Base-by-base conservation (phyloP, 352 stramenopile genomes). In the Phytopythium vexans region DNA sequence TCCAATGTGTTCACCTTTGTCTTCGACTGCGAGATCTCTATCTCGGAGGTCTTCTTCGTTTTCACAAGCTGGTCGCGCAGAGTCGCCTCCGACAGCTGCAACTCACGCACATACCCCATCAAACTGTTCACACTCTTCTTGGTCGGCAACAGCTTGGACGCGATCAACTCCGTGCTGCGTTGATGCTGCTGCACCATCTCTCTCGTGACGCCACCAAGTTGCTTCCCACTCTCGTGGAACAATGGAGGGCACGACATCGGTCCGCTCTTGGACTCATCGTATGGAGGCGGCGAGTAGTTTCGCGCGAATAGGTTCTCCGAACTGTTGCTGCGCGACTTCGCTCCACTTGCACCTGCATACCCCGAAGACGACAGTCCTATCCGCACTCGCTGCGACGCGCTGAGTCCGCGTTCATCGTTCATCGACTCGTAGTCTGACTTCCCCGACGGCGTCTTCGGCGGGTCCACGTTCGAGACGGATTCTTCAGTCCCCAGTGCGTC, bases 41-140 rank as follows among this genome's bases (percentile, higher is more conserved):
- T 63, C 31, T 84, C 71, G 9, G 70, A 74, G 40, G 80, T 60
- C 54, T 84, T 70, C 15, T 74, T 75, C 5, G 61, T 74, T 34
- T 71, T 74, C 9, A 82, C 71, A 7, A 92, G 53, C 21, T 92
- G 77, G 14, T 74, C 66, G 8, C 80, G 80, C 40, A 89, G 39
- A 47, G 56, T 80, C 14, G 77, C 70, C 51, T 89, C 80, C 3
- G 82, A 93, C 15, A 71, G 50, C 38, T 93, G 71, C 36, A 93
- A 56, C 49, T 93, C 82, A 0, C 71, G 76, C 41, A 93, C 80
- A 50, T 91, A 91, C 10, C 74, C 80, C 59, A 93, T 87, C 9
- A 93, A 50, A 40, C 68, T 86, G 45, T 88, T 79, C 41, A 93
- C 61, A 12, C 69, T 79, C 21, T 68, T 72, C 16, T 69, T 73